These are phyloP conservation scores for Pythium periplocum DNA, from an alignment of 352 stramenopile genomes.

Conservation along the genomic window DNA sequence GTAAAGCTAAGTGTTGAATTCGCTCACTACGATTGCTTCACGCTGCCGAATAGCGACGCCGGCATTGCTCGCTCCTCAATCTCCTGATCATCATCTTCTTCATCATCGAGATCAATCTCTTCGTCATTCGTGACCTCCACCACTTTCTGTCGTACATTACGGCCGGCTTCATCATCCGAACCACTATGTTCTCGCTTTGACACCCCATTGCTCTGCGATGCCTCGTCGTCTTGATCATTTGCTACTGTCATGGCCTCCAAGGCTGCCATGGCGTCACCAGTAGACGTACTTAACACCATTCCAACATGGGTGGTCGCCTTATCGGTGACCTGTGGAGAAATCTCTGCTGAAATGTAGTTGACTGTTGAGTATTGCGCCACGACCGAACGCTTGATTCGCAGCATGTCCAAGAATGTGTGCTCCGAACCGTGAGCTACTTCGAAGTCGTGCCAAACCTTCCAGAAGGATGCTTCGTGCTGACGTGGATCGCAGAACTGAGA, in stretches of 20 bases:
- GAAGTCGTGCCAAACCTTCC: slow-evolving; percentile 95
- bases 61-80: slow-evolving; percentile 58
- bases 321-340: slow-evolving; percentile 35
- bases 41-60: slow-evolving; percentile 36
- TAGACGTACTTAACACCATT: slow-evolving; percentile 53
- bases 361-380: slow-evolving; percentile 95
- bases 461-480: slow-evolving; percentile 92
- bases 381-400: slow-evolving; percentile 96
- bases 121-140: slow-evolving; percentile 80
- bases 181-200: slow-evolving; percentile 36
- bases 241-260: slow-evolving; percentile 70
- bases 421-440: slow-evolving; percentile 95
- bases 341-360: slow-evolving; percentile 95
- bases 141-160: slow-evolving; percentile 77
- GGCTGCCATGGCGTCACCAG: slow-evolving; percentile 84
- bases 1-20: not conserved
- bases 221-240: slow-evolving; percentile 19
- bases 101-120: slow-evolving; percentile 93
- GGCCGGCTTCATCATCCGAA: slow-evolving; percentile 46
- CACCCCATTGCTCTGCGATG: slow-evolving; percentile 19
- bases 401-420: slow-evolving; percentile 99
- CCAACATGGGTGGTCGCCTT: slow-evolving; percentile 19
- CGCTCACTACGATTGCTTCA: slow-evolving; percentile 11
- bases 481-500: slow-evolving; percentile 97
- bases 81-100: slow-evolving; percentile 57